These are phyloP conservation scores for Blastobotrys muscicola DNA, from an alignment of 805 yeast species.

Conservation along the genomic window DNA sequence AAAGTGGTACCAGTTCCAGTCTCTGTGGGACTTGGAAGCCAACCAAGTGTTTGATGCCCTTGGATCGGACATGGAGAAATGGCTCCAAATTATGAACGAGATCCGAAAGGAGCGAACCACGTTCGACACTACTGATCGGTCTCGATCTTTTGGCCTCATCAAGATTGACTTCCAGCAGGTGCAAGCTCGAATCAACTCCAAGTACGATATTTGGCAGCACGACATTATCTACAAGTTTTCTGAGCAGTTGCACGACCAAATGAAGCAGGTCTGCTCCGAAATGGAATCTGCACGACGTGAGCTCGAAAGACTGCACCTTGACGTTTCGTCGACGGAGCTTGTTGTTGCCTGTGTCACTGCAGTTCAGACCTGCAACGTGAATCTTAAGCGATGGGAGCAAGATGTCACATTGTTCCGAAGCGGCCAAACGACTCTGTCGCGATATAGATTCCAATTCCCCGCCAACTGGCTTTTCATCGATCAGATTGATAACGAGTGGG, in stretches of 20 bases:
- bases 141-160: slow-evolving; percentile 33
- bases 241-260: slow-evolving; percentile 26
- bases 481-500: slow-evolving; percentile 46
- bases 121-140: slow-evolving; percentile 43
- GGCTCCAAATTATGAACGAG: slow-evolving; percentile 42
- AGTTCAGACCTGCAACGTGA: slow-evolving; percentile 28
- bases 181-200: slow-evolving; percentile 41
- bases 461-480: slow-evolving; percentile 51
- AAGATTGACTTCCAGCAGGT: slow-evolving; percentile 42
- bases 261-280: slow-evolving; percentile 25
- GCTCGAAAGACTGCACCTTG: slow-evolving; percentile 30
- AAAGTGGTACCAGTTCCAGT: slow-evolving; percentile 48
- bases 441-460: slow-evolving; percentile 41
- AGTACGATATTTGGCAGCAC: slow-evolving; percentile 52
- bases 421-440: slow-evolving; percentile 35
- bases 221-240: slow-evolving; percentile 36
- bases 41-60: slow-evolving; percentile 32
- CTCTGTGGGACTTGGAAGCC: slow-evolving; percentile 48
- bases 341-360: slow-evolving; percentile 32
- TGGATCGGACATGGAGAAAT: slow-evolving; percentile 30
- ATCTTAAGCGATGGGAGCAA: slow-evolving; percentile 18
- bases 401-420: slow-evolving; percentile 18
- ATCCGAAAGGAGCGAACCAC: slow-evolving; percentile 34
- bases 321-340: slow-evolving; percentile 32
- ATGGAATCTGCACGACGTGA: slow-evolving; percentile 28